Base-by-base conservation (phyloP, 352 stramenopile species). In the Blastocystis sp. region DNA sequence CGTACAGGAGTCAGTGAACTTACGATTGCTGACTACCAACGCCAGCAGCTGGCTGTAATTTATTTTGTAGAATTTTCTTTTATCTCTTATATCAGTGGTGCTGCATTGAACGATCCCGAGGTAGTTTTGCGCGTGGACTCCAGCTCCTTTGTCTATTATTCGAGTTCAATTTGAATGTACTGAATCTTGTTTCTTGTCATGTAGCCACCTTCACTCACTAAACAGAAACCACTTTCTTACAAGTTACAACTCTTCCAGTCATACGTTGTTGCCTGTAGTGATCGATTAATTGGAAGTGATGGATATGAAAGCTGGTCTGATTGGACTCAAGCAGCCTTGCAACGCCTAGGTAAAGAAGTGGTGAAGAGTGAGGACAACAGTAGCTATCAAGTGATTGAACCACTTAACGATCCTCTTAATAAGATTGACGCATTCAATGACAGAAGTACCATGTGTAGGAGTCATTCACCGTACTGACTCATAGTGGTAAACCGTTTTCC, bases 81-180 rank as follows among this genome's bases (percentile, higher is more conserved):
- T 43, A 7, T 26, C 45, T 43, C 30, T 81, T 16, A 81, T 30
- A 26, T 39, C 1, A 81, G 70, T 81, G 53, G 26, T 50, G 37
- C 11, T 81, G 70, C 50, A 39, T 81, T 7, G 70, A 81, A 34
- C 70, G 70, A 11, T 26, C 39, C 24, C 70, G 70, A 16, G 70
- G 70, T 5, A 45, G 45, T 26, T 81, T 81, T 41, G 37, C 24
- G 18, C 11, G 70, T 5, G 70, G 70, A 11, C 37, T 81, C 2
- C 41, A 65, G 39, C 30, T 81, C 4, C 54, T 81, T 16, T 47
- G 20, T 30, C 45, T 81, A 26, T 47, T 81, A 18, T 63, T 81
- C 37, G 70, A 81, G 55, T 81, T 81, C 45, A 81, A 81, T 24
- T 43, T 62, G 26, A 81, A 81, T 41, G 70, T 81, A 41, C 6